Base-by-base conservation (phyloP, 257 asterid species). In the Nicotiana tabacum region DNA sequence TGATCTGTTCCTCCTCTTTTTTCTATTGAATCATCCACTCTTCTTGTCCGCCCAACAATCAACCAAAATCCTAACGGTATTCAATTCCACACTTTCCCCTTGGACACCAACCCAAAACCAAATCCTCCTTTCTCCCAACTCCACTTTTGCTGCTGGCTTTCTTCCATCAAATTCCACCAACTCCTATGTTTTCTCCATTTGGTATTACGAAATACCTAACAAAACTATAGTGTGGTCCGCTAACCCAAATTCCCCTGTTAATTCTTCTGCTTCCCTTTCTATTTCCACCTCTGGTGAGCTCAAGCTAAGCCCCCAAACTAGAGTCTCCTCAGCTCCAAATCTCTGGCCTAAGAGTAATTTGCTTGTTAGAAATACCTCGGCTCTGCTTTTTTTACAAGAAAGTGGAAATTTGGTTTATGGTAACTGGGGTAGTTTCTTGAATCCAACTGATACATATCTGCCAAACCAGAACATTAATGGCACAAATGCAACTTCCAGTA, bases 81-180 rank as follows among this genome's bases (percentile, higher is more conserved):
- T 74, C 61, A 74, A 7, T 27, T 74, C 79, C 2, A 74, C 51
- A 27, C 27, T 32, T 57, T 16, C 62, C 4, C 90, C 91, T 85
- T 94, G 98, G 98, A 89, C 64, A 10, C 94, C 97, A 24, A 81
- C 80, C 65, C 94, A 91, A 56, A 88, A 88, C 86, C 92, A 80
- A 64, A 88, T 84, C 65, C 93, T 94, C 48, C 69, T 94, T 37
- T 92, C 97, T 60, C 88, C 90, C 30, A 83, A 88, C 85, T 85
- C 92, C 89, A 82, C 87, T 70, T 87, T 87, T 72, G 90, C 90
- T 33, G 90, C 90, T 21, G 88, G 88, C 2, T 85, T 82, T 82
- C 70, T 64, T 10, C 77, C 64, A 83, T 89, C 80, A 43, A 43
- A 43, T 46, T 85, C 90, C 32, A 82, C 83, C 18, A n/a, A 62